Evolutionary conservation across 768 basidiomycete species (phyloP).

Genomic region (Omphalotus guepiniiformis): DNA sequence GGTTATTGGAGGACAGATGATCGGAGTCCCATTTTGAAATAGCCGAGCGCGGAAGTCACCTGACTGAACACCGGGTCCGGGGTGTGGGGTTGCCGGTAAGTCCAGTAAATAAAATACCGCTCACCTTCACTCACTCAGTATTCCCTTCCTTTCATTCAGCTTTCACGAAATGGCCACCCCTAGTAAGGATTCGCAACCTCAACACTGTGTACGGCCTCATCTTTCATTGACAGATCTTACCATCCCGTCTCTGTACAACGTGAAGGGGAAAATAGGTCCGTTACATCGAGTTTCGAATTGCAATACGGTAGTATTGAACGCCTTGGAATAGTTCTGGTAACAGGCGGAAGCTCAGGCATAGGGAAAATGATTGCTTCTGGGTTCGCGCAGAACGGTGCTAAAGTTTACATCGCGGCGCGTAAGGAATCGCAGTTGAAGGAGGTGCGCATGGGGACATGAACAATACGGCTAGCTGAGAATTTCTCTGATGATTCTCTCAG

Average conservation of each 20-base stretch:
- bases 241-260: conserved; percentile 53
- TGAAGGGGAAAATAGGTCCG: conserved; percentile 67
- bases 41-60: too few relatives aligned
- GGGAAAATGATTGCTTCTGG: conserved; percentile 82
- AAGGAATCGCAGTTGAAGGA: conserved; percentile 77
- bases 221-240: conserved; percentile 39
- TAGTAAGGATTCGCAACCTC: too few relatives aligned
- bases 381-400: conserved; percentile 81
- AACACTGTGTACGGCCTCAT: too few relatives aligned
- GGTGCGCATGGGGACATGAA: conserved; percentile 31
- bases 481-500: conserved; percentile 23
- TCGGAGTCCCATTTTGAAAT: too few relatives aligned
- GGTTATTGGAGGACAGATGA: too few relatives aligned
- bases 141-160: too few relatives aligned
- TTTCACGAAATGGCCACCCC: too few relatives aligned
- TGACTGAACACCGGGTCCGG: too few relatives aligned
- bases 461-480: not conserved
- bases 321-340: conserved; percentile 57
- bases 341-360: conserved; percentile 81
- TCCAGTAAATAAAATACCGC: too few relatives aligned
- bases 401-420: conserved; percentile 86
- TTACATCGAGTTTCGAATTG: conserved; percentile 1
- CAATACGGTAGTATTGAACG: not conserved
- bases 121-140: too few relatives aligned
- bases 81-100: too few relatives aligned